Conservation (phyloP, 192 early-diverging fungal species). For the Dissophora ornata region DNA sequence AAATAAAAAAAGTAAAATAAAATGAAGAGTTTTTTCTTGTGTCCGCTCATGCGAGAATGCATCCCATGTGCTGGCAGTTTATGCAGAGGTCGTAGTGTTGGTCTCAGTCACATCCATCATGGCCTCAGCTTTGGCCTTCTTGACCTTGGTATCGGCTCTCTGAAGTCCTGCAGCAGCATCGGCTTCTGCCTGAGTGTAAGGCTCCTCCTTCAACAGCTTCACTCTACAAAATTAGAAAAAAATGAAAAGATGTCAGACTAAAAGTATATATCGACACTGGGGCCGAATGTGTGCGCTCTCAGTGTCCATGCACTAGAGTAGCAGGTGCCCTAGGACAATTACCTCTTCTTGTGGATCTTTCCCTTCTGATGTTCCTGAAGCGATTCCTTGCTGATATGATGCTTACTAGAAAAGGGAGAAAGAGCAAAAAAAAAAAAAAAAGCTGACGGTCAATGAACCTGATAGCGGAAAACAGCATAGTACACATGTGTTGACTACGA, state of each 20-base stretch:
- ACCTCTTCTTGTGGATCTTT: slow-evolving; percentile 88
- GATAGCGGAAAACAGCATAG: background rate
- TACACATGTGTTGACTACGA: background rate
- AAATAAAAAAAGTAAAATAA: no score
- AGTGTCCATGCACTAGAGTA: no score
- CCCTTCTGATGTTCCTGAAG: slow-evolving; percentile 75
- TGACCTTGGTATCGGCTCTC: slow-evolving; percentile 64
- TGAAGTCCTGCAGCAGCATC: slow-evolving; percentile 72
- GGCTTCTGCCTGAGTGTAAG: slow-evolving; percentile 94
- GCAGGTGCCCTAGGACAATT: no score
- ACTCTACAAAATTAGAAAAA: slow-evolving; percentile 49
- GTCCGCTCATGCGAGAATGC: no score
- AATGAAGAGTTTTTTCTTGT: no score
- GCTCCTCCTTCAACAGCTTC: slow-evolving; percentile 85
- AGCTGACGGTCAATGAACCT: no score
- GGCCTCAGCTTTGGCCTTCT: slow-evolving; percentile 36
- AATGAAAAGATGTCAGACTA: slow-evolving; percentile 1
- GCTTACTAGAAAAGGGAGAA: slow-evolving; percentile 55
- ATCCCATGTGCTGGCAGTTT: no score
- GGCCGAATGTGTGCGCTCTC: no score
- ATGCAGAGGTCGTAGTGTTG: slow-evolving; percentile 30
- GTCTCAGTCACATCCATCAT: slow-evolving; percentile 37
- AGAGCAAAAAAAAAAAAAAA: no score
- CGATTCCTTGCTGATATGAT: slow-evolving; percentile 75
- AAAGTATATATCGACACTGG: background rate